A percentile compares a stretch with the other conserved stretches of the same genome.
These are phyloP conservation scores for Ulmus americana DNA, from an alignment of 331 rosid genomes.

Conservation along the genomic window DNA sequence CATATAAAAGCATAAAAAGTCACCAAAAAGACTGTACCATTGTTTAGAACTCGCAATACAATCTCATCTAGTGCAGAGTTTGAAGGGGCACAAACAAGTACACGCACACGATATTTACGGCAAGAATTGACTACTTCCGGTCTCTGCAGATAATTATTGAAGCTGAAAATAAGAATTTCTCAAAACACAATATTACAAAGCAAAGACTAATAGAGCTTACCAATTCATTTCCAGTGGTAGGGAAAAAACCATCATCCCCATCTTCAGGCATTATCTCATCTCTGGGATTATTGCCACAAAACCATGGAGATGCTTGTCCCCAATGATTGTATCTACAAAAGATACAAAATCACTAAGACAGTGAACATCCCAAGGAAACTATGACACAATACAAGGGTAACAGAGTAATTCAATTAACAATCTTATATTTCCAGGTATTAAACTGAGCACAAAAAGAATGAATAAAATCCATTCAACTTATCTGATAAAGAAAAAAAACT, in stretches of 20 bases:
- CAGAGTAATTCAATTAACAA: background rate
- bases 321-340: conserved; percentile 58
- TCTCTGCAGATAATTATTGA: conserved; percentile 43
- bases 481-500: conserved; percentile 23
- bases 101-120: conserved; percentile 82
- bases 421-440: background rate
- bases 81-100: conserved; percentile 90
- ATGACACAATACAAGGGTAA: background rate
- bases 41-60: conserved; percentile 73
- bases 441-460: background rate
- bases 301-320: conserved; percentile 73
- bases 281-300: conserved; percentile 59
- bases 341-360: conserved; percentile 7
- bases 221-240: conserved; percentile 80
- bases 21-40: conserved; percentile 40
- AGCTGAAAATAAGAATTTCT: conserved; percentile 29
- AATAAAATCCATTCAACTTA: background rate
- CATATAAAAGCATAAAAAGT: background rate
- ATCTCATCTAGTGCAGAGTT: conserved; percentile 96
- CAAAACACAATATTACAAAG: conserved; percentile 13
- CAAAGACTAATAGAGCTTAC: conserved; percentile 25
- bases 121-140: conserved; percentile 76
- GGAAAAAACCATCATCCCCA: conserved; percentile 84
- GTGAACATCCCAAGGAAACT: background rate
- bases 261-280: conserved; percentile 65